Percentiles rank a stretch among this genome's conserved stretches.
phyloP scores from a whole-genome alignment of 805 yeast genomes.

The Metschnikowia lochheadii region DNA sequence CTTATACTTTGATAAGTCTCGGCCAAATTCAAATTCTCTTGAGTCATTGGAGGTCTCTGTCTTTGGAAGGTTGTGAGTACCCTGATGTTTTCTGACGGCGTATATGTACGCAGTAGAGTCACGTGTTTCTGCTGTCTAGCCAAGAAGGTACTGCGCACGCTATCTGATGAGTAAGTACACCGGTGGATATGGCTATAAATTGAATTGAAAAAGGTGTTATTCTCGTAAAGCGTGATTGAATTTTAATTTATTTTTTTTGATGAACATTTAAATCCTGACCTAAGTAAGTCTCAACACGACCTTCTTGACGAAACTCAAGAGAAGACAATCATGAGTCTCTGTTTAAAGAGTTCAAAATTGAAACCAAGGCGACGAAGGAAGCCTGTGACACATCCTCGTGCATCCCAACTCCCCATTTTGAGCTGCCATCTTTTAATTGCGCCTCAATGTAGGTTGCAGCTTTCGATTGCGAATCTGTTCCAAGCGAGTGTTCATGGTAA shows the following conservation, averaged over 20 bases:
- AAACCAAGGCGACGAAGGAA: slow-evolving; percentile 63
- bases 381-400: slow-evolving; percentile 88
- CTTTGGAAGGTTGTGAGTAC: background rate
- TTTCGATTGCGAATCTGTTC: slow-evolving; percentile 62
- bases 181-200: background rate
- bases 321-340: slow-evolving; percentile 4
- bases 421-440: slow-evolving; percentile 12
- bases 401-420: slow-evolving; percentile 88
- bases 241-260: background rate
- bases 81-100: background rate
- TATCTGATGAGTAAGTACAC: background rate
- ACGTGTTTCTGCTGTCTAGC: background rate
- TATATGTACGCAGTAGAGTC: background rate
- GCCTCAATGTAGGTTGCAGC: slow-evolving; percentile 70
- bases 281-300: background rate
- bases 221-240: background rate
- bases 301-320: background rate
- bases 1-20: slow-evolving; percentile 57
- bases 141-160: too few relatives aligned
- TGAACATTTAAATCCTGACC: background rate
- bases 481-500: slow-evolving; percentile 78
- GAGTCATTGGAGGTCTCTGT: slow-evolving; percentile 22
- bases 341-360: slow-evolving; percentile 53
- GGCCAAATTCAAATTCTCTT: slow-evolving; percentile 39
- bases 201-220: background rate